A percentile compares a stretch with the other conserved stretches of the same genome.
These are phyloP conservation scores for Cryphonectria japonica DNA, from an alignment of 2,329 filamentous ascomycete species.

Conservation along the genomic window DNA sequence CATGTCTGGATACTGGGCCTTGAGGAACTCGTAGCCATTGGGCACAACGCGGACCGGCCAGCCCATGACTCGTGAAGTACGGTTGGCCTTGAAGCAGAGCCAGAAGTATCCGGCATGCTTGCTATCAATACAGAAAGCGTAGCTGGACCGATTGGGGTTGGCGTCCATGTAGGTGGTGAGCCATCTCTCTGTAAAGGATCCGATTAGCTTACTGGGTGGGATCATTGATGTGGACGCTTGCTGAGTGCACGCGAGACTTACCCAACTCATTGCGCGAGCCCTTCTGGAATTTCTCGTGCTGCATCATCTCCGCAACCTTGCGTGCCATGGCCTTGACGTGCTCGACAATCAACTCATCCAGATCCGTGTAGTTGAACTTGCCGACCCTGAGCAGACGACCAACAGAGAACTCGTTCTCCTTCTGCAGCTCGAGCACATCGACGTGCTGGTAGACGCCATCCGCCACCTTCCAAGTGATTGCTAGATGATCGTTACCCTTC, in stretches of 20 bases:
- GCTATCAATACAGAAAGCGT: slow-evolving; percentile 92
- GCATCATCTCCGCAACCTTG: slow-evolving; percentile 96
- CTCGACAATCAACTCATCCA: slow-evolving; percentile 95
- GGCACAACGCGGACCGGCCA: slow-evolving; percentile 92
- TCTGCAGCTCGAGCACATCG: slow-evolving; percentile 94
- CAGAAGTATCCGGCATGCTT: slow-evolving; percentile 94
- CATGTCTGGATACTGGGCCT: slow-evolving; percentile 92
- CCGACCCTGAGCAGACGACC: slow-evolving; percentile 85
- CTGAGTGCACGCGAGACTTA: slow-evolving; percentile 54
- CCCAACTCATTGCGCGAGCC: slow-evolving; percentile 80
- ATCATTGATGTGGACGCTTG: slow-evolving; percentile 1
- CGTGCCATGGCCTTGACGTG: slow-evolving; percentile 97
- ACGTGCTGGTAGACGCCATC: slow-evolving; percentile 98
- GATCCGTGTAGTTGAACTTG: slow-evolving; percentile 90
- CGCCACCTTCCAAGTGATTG: slow-evolving; percentile 97
- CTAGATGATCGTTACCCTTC: slow-evolving; percentile 92
- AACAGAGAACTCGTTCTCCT: slow-evolving; percentile 95
- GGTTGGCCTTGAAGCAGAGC: slow-evolving; percentile 93
- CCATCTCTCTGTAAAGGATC: slow-evolving; percentile 75
- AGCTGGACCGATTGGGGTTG: slow-evolving; percentile 90
- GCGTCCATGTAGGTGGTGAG: slow-evolving; percentile 93
- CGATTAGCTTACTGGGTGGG: slow-evolving; percentile 31
- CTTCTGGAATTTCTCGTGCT: slow-evolving; percentile 90
- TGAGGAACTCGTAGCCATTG: slow-evolving; percentile 88
- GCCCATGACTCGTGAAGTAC: slow-evolving; percentile 70